phyloP scores from a whole-genome alignment of 2,329 filamentous ascomycete species.

The Pseudocercospora fuligena region DNA sequence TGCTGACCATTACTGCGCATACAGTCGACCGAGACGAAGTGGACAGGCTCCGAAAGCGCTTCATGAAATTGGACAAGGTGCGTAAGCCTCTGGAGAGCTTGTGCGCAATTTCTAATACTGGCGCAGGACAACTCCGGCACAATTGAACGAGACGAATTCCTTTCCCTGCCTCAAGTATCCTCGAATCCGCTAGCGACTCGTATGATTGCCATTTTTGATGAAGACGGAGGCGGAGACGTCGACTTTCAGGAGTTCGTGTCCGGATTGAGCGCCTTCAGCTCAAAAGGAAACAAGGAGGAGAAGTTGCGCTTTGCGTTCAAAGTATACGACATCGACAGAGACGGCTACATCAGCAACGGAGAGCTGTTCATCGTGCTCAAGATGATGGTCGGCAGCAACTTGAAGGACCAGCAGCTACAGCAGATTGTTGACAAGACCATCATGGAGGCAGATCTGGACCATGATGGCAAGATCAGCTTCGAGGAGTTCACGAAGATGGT shows the following conservation, averaged over 20 bases:
- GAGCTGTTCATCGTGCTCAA: slow-evolving; percentile 99
- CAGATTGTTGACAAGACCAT: slow-evolving; percentile 99
- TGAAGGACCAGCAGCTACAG: slow-evolving; percentile 98
- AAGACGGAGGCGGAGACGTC: slow-evolving; percentile 95
- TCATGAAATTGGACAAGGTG: slow-evolving; percentile 99
- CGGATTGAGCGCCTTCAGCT: slow-evolving; percentile 91
- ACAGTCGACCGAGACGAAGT: slow-evolving; percentile 96
- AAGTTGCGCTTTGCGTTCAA: slow-evolving; percentile 98
- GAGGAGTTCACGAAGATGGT: slow-evolving; percentile 99
- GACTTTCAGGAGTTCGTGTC: slow-evolving; percentile 99
- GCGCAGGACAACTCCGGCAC: slow-evolving; percentile 92
- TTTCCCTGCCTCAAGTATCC: slow-evolving; percentile 94
- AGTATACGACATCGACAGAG: slow-evolving; percentile 98
- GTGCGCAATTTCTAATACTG: slow-evolving; percentile 16
- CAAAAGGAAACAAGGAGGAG: slow-evolving; percentile 98
- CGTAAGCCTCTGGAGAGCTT: slow-evolving; percentile 9
- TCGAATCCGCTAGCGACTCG: slow-evolving; percentile 96
- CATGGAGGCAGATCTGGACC: slow-evolving; percentile 97
- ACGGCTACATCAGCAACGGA: slow-evolving; percentile 98
- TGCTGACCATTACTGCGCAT: slow-evolving; percentile 20
- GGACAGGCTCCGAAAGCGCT: slow-evolving; percentile 91
- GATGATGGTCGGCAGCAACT: slow-evolving; percentile 99
- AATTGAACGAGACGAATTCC: slow-evolving; percentile 97
- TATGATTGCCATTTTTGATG: slow-evolving; percentile 99
- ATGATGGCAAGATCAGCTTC: slow-evolving; percentile 97